Conservation (phyloP, 2,329 filamentous ascomycete genomes). For the Penicillium hordei region DNA sequence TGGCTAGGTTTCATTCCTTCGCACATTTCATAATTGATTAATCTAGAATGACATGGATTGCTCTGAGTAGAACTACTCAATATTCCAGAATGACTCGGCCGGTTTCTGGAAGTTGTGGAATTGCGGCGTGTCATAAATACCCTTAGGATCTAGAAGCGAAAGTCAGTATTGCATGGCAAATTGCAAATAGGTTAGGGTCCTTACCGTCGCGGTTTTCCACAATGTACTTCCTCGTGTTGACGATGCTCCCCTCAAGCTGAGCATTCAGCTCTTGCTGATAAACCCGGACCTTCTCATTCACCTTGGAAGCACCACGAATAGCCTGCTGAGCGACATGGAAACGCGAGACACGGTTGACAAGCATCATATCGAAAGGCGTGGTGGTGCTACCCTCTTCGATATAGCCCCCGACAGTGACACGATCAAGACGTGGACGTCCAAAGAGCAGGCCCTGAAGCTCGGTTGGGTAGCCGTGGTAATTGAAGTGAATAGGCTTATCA, state of each 20-base stretch:
- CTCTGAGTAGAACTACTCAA: not conserved
- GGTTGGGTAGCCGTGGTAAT: slow-evolving; percentile 65
- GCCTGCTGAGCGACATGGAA: slow-evolving; percentile 61
- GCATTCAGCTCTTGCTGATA: slow-evolving; percentile 49
- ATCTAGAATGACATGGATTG: not conserved
- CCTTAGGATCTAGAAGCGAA: slow-evolving; percentile 48
- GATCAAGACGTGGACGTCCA: slow-evolving; percentile 52
- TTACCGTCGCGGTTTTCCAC: slow-evolving; percentile 53
- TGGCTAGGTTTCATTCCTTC: not conserved
- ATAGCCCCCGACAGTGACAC: slow-evolving; percentile 60
- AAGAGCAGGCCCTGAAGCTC: slow-evolving; percentile 64
- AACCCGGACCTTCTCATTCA: slow-evolving; percentile 51
- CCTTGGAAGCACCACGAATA: slow-evolving; percentile 48
- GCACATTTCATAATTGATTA: not conserved
- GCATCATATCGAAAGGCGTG: slow-evolving; percentile 70
- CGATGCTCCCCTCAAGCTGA: slow-evolving; percentile 52
- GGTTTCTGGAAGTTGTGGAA: not conserved
- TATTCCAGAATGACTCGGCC: not conserved
- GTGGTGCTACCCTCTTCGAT: slow-evolving; percentile 66
- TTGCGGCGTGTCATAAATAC: slow-evolving; percentile 52
- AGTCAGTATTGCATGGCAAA: slow-evolving; percentile 3
- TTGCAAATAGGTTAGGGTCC: slow-evolving; percentile 15
- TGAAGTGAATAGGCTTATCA: slow-evolving; percentile 60
- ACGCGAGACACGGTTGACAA: slow-evolving; percentile 60
- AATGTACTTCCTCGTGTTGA: slow-evolving; percentile 56